Conservation (phyloP, 2,329 filamentous ascomycete genomes). For the Exutisphaerella laricina region DNA sequence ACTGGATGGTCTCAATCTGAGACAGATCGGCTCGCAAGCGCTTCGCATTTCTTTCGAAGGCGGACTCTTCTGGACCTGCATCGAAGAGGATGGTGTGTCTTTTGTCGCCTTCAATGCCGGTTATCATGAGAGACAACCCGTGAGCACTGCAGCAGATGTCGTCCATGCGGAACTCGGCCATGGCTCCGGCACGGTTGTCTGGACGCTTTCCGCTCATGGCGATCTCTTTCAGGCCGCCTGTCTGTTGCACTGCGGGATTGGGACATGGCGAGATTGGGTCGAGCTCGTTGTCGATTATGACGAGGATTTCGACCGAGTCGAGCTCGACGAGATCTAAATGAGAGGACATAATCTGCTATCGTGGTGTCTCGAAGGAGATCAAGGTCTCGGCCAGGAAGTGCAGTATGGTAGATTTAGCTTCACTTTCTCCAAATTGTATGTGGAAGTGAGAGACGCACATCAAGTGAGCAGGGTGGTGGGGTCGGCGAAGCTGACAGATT, state of each 20-base stretch:
- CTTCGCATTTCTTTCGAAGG: conserved; percentile 24
- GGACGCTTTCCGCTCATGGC: conserved; percentile 11
- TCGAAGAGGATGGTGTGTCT: conserved; percentile 26
- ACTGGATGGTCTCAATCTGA: conserved; percentile 22
- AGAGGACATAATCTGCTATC: too few relatives aligned
- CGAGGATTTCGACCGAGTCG: conserved; percentile 25
- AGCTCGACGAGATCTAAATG: conserved; percentile 24
- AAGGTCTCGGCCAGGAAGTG: background rate
- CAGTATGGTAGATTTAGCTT: too few relatives aligned
- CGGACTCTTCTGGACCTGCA: conserved; percentile 25
- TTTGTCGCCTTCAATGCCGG: conserved; percentile 17
- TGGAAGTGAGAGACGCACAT: too few relatives aligned
- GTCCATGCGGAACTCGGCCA: conserved; percentile 23
- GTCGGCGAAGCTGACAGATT: too few relatives aligned
- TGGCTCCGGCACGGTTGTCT: conserved; percentile 11
- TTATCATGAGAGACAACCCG: conserved; percentile 28
- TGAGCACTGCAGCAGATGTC: conserved; percentile 28
- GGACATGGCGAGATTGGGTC: conserved; percentile 26
- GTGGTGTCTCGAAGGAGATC: too few relatives aligned
- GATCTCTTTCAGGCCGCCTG: conserved; percentile 23
- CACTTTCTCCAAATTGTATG: too few relatives aligned
- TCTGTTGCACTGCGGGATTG: conserved; percentile 19
- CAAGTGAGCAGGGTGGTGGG: too few relatives aligned
- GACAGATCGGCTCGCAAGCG: conserved; percentile 21
- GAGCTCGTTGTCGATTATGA: conserved; percentile 28